phyloP scores from a whole-genome alignment of 176 grass and related monocot species.

The Phragmites australis region DNA sequence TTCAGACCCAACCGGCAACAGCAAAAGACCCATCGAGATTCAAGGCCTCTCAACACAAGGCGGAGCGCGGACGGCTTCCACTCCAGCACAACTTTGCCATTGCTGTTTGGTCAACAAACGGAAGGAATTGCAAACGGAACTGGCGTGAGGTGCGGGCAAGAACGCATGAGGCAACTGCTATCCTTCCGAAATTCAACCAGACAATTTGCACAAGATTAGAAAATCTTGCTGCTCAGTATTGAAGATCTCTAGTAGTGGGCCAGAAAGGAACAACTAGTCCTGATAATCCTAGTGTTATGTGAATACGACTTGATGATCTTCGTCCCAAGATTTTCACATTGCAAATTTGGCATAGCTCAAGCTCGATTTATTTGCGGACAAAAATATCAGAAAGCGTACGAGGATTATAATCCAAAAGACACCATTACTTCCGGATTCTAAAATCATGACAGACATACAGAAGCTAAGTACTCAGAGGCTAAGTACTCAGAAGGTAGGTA shows the following conservation, averaged over 20 bases:
- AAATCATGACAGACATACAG: neutral
- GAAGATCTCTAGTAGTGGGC: neutral
- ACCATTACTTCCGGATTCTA: conserved; percentile 12
- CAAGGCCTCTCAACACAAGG: neutral
- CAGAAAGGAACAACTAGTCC: neutral
- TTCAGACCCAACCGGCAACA: neutral
- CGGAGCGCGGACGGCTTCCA: neutral
- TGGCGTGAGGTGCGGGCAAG: neutral
- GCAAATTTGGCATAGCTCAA: neutral
- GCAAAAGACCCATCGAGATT: neutral
- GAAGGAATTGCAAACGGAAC: neutral
- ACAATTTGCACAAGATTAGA: neutral
- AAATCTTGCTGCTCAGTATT: neutral
- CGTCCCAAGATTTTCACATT: neutral
- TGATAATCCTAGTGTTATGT: neutral
- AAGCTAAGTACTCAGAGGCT: conserved; percentile 10
- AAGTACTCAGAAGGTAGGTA: conserved; percentile 19
- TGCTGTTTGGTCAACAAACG: conserved; percentile 34
- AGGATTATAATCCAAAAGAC: neutral
- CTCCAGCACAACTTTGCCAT: neutral
- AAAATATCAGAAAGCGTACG: neutral
- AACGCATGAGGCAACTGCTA: conserved; percentile 35
- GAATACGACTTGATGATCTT: neutral
- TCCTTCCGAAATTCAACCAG: neutral
- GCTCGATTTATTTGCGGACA: neutral